Base-by-base conservation (phyloP, 2,329 filamentous ascomycete genomes). In the Xylaria sp. region DNA sequence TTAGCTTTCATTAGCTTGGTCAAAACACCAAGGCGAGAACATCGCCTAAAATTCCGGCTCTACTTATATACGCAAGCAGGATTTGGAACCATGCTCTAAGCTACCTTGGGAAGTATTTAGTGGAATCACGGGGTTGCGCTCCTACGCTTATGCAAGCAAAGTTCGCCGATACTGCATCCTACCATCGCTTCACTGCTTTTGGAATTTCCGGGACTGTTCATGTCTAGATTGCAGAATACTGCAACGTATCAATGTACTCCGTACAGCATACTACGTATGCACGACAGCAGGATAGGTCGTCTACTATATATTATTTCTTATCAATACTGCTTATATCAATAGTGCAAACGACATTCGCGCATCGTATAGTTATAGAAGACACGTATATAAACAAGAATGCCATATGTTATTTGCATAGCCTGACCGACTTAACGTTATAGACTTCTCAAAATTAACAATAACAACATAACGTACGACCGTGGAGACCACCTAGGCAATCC, bases 1-100 rank as follows among this genome's bases (percentile, higher is more conserved):
- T 54, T 35, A 23, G 44, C n/a, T 54, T 54, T 42, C 9, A 3
- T 57, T 57, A 57, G 55, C 37, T 44, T 42, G 5, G 54, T 58
- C 27, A 6, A 35, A 35, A 35, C 32, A 35, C 8, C 32, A 44
- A 44, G 40, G 40, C 40, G 16, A 44, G 23, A 27, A 53, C 27
- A 32, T 25, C 5, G 37, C 21, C 40, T 44, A 27, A 27, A 27
- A 44, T 27, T 16, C 23, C 13, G 16, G 37, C 27, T 58, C 37
- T 35, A 35, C 32, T 10, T 35, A 32, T 6, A 32, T 32, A n/a
- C 23, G n/a, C n/a, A n/a, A 21, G 23, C 21, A 58, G 55, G 55
- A 58, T 58, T n/a, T 25, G 16, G 21, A 44, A 27, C 55, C 55
- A 44, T 44, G 55, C 29, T 8, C 18, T 5, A n/a, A 44, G 29